Percentiles rank a stretch among this genome's conserved stretches.
Conservation (phyloP, 169 alveolate genomes). For the Eimeria necatrix region DNA sequence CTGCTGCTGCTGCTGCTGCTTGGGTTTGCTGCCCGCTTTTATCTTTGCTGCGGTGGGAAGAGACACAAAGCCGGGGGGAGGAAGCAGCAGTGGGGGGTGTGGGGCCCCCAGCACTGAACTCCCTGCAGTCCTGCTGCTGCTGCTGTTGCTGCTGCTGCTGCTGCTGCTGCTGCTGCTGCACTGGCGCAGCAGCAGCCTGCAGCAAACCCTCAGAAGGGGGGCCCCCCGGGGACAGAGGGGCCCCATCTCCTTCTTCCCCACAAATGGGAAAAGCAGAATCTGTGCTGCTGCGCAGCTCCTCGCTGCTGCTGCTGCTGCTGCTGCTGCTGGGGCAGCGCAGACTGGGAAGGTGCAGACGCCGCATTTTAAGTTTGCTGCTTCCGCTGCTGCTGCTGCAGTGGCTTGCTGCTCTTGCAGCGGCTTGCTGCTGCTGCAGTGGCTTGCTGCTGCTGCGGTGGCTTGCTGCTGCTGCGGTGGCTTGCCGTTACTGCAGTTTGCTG, state of each 20-base stretch:
- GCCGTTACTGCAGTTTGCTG: too few relatives aligned
- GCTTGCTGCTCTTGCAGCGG: background rate
- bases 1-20: too few relatives aligned
- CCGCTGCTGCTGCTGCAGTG: background rate
- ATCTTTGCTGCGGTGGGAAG: too few relatives aligned
- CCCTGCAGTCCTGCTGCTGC: background rate
- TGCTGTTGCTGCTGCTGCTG: background rate
- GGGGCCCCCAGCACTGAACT: background rate
- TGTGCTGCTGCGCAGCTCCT: background rate
- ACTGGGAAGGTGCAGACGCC: background rate
- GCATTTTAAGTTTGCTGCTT: background rate
- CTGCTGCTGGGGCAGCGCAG: conserved; percentile 7
- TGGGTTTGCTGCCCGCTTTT: too few relatives aligned
- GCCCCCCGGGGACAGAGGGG: background rate
- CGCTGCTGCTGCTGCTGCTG: conserved; percentile 5
- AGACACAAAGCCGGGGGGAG: background rate
- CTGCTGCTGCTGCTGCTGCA: background rate
- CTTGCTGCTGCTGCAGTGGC: background rate
- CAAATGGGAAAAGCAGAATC: background rate
- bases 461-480: too few relatives aligned
- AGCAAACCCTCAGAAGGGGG: background rate
- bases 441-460: too few relatives aligned
- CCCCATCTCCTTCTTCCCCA: background rate
- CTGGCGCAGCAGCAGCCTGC: background rate
- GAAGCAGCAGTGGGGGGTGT: background rate